phyloP scores from a whole-genome alignment of 257 asterid species.

The Solanum paucissectum region DNA sequence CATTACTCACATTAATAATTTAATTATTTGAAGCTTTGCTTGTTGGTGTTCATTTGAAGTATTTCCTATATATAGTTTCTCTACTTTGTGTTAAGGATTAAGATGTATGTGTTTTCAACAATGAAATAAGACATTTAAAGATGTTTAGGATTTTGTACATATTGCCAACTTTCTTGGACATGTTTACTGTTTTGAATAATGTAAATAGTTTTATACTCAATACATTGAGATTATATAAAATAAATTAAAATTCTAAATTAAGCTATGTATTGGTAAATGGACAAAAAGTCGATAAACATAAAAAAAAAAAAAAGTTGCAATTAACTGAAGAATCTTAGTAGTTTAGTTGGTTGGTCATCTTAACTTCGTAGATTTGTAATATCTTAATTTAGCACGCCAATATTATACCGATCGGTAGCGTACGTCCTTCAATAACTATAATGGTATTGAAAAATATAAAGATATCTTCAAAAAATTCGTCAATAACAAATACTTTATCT shows the following conservation, averaged over 20 bases:
- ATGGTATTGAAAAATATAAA: background rate
- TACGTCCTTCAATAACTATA: background rate
- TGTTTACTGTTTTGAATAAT: background rate
- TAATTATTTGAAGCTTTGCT: background rate
- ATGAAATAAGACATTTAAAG: background rate
- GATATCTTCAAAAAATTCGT: background rate
- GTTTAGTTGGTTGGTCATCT: too few species aligned
- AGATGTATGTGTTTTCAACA: too few species aligned
- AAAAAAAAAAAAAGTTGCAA: too few species aligned
- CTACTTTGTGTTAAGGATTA: background rate
- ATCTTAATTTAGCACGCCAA: too few species aligned
- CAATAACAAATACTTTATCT: background rate
- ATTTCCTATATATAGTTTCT: background rate
- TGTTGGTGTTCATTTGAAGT: background rate
- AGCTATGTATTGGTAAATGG: too few species aligned
- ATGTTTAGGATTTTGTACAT: background rate
- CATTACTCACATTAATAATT: constrained; percentile 1
- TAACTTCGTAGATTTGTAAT: too few species aligned
- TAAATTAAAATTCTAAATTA: too few species aligned
- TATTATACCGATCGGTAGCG: background rate
- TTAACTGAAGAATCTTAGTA: too few species aligned
- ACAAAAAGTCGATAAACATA: too few species aligned
- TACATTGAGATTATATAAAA: too few species aligned
- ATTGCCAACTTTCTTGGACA: background rate
- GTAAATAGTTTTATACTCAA: background rate